Evolutionary conservation across 371 early-diverging fungal species (phyloP), one percentile per base, ranked within the genome.

Genomic region (Smittium culicis): DNA sequence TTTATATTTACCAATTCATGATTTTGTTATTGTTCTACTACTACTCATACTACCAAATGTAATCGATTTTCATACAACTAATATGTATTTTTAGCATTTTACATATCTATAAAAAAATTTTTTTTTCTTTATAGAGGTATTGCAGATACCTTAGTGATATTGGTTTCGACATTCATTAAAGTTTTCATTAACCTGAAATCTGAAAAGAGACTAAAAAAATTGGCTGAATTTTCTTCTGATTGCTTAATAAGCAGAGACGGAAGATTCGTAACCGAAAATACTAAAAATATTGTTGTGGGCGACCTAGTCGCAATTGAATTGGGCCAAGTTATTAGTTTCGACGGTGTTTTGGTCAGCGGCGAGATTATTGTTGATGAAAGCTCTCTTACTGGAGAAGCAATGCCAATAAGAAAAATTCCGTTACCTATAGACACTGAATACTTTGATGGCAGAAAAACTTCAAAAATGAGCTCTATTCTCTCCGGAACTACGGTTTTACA

Each of bases 301-400:
- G 92, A 91, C 75, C 83, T 88, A 14, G 79, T 90, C 65, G 83
- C 83, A 34, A 75, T 88, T 8, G 74, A 68, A 31, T 74, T 77
- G 59, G 82, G 79, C 58, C 81, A 82, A 71, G 80, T 80, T 25
- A 73, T 86, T 32, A 79, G 80, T 34, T 85, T 83, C 70, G 91
- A 91, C 73, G 82, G 80, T 34, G 77, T 83, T 2, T 71, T 94
- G 27, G 69, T 91, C 3, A 75, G 78, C 16, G 93, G 94, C 58
- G 80, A 83, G 57, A 79, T 80, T 0, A 82, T 92, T 17, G 83
- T 87, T 2, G 87, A 94, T 73, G 94, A 94, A 74, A 82, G 85
- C 67, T 82, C 86, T 65, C 78, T 92, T 64, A 93, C 89, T 0
- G 91, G 93, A 57, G 95, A 94, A 79, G 84, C 88, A 32, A 81